Evolutionary conservation across 2,329 filamentous ascomycete species (phyloP).

Genomic region (Ophiostoma piceae): DNA sequence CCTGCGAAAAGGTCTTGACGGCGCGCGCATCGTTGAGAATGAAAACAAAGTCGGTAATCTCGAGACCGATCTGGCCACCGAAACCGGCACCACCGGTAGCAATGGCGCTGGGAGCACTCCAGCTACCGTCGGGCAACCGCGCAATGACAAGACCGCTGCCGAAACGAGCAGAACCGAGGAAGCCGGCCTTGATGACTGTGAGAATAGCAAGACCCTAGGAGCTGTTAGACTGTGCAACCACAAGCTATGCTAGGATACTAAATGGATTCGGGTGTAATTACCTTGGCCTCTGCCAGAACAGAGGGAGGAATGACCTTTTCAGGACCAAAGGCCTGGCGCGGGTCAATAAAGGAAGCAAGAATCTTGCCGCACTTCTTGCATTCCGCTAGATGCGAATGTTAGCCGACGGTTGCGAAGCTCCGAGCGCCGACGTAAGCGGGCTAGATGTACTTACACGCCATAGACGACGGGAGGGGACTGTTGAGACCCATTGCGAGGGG

Average conservation of each 20-base stretch:
- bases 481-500: slow-evolving; percentile 53
- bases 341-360: slow-evolving; percentile 88
- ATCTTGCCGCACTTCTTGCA: slow-evolving; percentile 98
- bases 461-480: slow-evolving; percentile 61
- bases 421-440: background rate
- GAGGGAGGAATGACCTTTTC: slow-evolving; percentile 95
- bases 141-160: slow-evolving; percentile 79
- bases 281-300: slow-evolving; percentile 87
- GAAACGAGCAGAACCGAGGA: slow-evolving; percentile 75
- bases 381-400: slow-evolving; percentile 59
- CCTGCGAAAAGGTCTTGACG: slow-evolving; percentile 89
- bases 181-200: slow-evolving; percentile 81
- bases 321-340: slow-evolving; percentile 84
- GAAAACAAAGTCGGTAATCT: slow-evolving; percentile 93
- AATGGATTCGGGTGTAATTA: slow-evolving; percentile 35
- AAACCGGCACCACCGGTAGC: slow-evolving; percentile 76
- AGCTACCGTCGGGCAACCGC: slow-evolving; percentile 67
- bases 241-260: background rate
- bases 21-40: slow-evolving; percentile 89
- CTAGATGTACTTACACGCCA: slow-evolving; percentile 55
- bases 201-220: slow-evolving; percentile 70
- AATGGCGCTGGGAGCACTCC: slow-evolving; percentile 78
- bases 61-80: slow-evolving; percentile 80
- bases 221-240: background rate
- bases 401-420: background rate